Base-by-base conservation (phyloP, 2,329 filamentous ascomycete species). In the Xylariaceae sp. region DNA sequence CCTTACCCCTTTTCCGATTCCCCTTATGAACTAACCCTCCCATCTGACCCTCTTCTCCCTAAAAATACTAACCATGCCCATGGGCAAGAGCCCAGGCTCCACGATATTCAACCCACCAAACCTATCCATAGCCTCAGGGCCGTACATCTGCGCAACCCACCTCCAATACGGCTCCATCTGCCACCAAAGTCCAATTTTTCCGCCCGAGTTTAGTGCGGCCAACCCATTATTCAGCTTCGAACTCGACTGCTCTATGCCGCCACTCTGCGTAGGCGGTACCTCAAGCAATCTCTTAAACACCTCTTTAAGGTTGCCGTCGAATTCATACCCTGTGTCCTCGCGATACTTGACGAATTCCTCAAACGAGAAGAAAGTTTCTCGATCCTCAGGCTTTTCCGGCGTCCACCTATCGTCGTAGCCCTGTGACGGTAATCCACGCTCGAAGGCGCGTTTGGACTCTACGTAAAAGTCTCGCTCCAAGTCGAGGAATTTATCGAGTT, bases 81-180 rank as follows among this genome's bases (percentile, higher is more conserved):
- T 74, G 1, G 74, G 75, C 61, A 77, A 53, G 42, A 73, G 45
- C 1, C 71, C 73, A 2, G 67, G 61, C 27, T 76, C 72, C 1
- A 76, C 73, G 43, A 76, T 68, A 31, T 67, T 66, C 54, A 76
- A 44, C 0, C 73, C 72, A 0, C 74, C 74, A 55, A 76, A 76
- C 11, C 68, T 62, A 7, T 66, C 62, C 5, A 75, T 60, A 45
- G 75, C 68, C 54, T 75, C 73, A 4, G 67, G 66, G 1, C 72
- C 72, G 22, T 74, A 75, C 54, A 75, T 62, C 53, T 68, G 67
- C 14, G 70, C 60, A 9, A 77, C 66, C 75, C 75, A 78, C 47
- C 64, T 67, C 71, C 75, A 76, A 48, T 78, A 78, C 4, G 67
- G 59, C 12, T 67, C 63, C 66, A 74, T 70, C 0, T 2, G 2